Evolutionary conservation across 2,329 filamentous ascomycete species (phyloP), one percentile per base, ranked within the genome.

Genomic region (Colletotrichum sp.): DNA sequence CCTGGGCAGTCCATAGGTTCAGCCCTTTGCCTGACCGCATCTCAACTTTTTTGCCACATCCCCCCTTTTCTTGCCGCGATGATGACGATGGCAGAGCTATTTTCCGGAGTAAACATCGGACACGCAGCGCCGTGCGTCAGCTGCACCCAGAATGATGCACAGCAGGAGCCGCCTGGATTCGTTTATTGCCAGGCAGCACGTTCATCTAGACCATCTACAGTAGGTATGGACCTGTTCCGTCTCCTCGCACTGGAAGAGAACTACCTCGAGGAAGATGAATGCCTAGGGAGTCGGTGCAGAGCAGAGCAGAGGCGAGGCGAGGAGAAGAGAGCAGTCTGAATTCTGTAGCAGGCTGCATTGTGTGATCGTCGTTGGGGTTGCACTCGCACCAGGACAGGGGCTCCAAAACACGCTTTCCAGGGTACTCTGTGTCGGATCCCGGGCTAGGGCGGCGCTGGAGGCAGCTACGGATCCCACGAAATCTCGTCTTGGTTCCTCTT

Each of bases 281-380:
- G 30, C 48, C 18, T n/a, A n/a, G 38, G 55, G 70, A 73, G 70
- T 52, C 28, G 38, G 65, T 36, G 36, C 34, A 24, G 34, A 26
- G 38, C 38, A 43, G 38, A 43, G 36, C 36, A 34, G 32, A 8
- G 34, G 15, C 16, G 34, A 38, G 36, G 15, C 16, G 36, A 38
- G 36, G 15, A 38, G 36, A 38, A 15, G 36, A 38, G 36, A 18
- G 36, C 15, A 38, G 71, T 76, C 55, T 66, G 74, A 67, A 66
- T 60, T 70, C 38, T 66, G 71, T 75, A 75, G 71, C 74, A 76
- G 74, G 71, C 36, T 62, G 52, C 48, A 60, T 75, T 71, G 71
- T 70, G n/a, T 76, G 74, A 76, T 75, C 71, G 60, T 26, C 74
- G 62, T 66, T n/a, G 52, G 70, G 71, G 34, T 60, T 15, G 38